Percentiles rank a stretch among this genome's conserved stretches.
phyloP scores from a whole-genome alignment of 2,329 filamentous ascomycete genomes.

The Beauveria bassiana region DNA sequence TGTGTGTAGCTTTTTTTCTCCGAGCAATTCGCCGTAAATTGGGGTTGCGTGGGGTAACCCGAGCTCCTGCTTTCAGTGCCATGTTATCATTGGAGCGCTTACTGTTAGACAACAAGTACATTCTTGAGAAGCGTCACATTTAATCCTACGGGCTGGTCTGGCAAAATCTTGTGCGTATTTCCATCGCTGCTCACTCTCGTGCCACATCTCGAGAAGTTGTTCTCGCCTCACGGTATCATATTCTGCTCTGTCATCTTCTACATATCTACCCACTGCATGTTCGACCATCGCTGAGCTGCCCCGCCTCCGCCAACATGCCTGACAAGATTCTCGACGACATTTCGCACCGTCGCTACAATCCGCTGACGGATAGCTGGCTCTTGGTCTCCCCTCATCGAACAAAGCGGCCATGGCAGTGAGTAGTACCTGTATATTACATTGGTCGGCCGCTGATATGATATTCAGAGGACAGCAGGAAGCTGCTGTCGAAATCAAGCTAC shows the following conservation, averaged over 20 bases:
- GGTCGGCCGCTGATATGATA: conserved; percentile 2
- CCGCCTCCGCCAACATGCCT: conserved; percentile 46
- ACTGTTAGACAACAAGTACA: background rate
- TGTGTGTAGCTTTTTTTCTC: background rate
- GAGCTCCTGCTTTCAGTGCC: background rate
- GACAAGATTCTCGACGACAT: conserved; percentile 86
- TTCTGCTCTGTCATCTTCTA: background rate
- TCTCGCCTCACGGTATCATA: background rate
- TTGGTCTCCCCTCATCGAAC: conserved; percentile 93
- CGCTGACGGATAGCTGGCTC: conserved; percentile 81
- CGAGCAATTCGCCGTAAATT: conserved; percentile 6
- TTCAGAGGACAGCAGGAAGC: conserved; percentile 69
- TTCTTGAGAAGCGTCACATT: background rate
- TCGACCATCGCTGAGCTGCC: background rate
- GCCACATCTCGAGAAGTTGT: background rate
- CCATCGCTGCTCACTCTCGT: background rate
- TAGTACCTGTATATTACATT: conserved; percentile 13
- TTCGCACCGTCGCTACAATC: conserved; percentile 90
- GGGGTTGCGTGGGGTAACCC: conserved; percentile 4
- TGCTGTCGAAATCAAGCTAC: conserved; percentile 59
- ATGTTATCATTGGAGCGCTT: conserved; percentile 13
- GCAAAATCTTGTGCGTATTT: background rate
- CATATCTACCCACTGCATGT: background rate
- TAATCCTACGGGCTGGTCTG: background rate
- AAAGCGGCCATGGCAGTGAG: conserved; percentile 96